Evolutionary conservation across 2,329 filamentous ascomycete species (phyloP).

Genomic region (Botrytis porri): DNA sequence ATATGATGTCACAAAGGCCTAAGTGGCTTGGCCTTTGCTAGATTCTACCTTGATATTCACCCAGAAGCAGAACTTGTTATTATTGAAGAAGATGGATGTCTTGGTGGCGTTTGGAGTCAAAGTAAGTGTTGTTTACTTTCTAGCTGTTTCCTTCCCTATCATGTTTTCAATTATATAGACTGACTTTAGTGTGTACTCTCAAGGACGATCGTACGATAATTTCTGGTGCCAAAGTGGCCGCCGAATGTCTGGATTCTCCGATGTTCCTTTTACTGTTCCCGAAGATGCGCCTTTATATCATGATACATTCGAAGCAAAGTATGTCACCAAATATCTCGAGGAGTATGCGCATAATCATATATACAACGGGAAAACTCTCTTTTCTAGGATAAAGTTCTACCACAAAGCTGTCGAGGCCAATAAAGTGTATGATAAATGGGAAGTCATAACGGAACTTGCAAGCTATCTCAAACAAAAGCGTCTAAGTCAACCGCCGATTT

Average conservation of each 20-base stretch:
- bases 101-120: conserved; percentile 19
- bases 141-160: background rate
- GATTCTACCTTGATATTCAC: conserved; percentile 25
- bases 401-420: conserved; percentile 26
- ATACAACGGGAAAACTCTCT: conserved; percentile 26
- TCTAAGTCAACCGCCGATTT: background rate
- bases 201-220: conserved; percentile 33
- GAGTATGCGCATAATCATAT: conserved; percentile 26
- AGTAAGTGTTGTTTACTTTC: background rate
- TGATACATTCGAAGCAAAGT: conserved; percentile 34
- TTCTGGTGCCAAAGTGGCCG: conserved; percentile 38
- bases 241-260: conserved; percentile 37
- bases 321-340: conserved; percentile 35
- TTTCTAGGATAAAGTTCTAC: conserved; percentile 30
- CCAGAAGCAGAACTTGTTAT: conserved; percentile 21
- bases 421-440: conserved; percentile 29
- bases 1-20: background rate
- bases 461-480: background rate
- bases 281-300: conserved; percentile 31
- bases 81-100: conserved; percentile 22
- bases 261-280: conserved; percentile 34
- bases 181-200: background rate
- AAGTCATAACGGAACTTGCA: background rate
- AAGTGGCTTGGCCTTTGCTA: conserved; percentile 22
- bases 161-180: background rate